These are phyloP conservation scores for Leccinum angustisporum DNA, from an alignment of 1,284 basidiomycete species.

Conservation along the genomic window DNA sequence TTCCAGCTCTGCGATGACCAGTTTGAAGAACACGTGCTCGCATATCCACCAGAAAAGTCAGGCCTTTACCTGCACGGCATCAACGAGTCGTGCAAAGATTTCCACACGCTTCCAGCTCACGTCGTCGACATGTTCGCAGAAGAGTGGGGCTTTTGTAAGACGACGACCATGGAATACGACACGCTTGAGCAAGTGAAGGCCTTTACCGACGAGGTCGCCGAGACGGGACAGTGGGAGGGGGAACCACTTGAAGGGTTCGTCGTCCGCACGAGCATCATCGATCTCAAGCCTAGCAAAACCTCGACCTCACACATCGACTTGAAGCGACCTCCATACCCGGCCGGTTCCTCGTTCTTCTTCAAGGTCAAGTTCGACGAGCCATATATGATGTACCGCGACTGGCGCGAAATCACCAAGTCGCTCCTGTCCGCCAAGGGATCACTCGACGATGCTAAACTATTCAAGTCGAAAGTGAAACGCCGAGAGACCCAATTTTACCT, in stretches of 20 bases:
- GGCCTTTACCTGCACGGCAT: conserved; percentile 95
- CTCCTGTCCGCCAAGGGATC: conserved; percentile 50
- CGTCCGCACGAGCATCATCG: conserved; percentile 61
- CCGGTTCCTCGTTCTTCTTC: conserved; percentile 94
- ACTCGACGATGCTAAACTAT: conserved; percentile 39
- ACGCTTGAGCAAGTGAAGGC: conserved; percentile 68
- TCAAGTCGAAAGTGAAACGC: conserved; percentile 62
- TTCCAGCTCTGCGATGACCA: conserved; percentile 91
- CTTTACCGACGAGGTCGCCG: conserved; percentile 72
- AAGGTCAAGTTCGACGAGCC: conserved; percentile 99
- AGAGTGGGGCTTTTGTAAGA: conserved; percentile 91
- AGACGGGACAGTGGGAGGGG: conserved; percentile 77
- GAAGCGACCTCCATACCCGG: conserved; percentile 63
- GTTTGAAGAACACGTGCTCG: conserved; percentile 97
- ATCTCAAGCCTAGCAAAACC: conserved; percentile 31
- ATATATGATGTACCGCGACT: conserved; percentile 98
- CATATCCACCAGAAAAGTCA: conserved; percentile 78
- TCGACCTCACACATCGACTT: neutral
- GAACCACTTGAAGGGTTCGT: conserved; percentile 54
- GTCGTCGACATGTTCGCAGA: conserved; percentile 80
- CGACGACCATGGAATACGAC: conserved; percentile 47
- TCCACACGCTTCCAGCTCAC: conserved; percentile 71
- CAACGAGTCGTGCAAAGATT: conserved; percentile 72
- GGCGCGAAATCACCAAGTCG: conserved; percentile 90
- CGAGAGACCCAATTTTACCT: conserved; percentile 68